Evolutionary conservation across 2,329 filamentous ascomycete genomes (phyloP).

Genomic region (Sclerotinia minor): DNA sequence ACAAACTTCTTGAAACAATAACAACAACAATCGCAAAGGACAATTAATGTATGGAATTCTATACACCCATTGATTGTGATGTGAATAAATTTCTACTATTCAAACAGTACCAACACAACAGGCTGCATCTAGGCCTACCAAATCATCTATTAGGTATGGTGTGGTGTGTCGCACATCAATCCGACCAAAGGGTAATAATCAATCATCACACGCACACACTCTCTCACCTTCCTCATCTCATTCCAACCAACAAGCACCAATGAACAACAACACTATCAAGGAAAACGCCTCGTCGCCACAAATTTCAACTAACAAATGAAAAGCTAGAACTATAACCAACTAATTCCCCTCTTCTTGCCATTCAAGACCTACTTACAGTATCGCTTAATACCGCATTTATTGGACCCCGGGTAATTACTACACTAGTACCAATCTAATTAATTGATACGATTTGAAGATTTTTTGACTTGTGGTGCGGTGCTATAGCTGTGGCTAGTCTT

Average conservation of each 20-base stretch:
- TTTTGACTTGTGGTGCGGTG: neutral
- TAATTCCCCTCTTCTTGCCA: neutral
- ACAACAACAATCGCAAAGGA: neutral
- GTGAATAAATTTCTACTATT: neutral
- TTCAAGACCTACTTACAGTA: neutral
- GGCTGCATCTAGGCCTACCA: neutral
- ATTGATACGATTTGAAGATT: neutral
- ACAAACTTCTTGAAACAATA: neutral
- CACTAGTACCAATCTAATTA: neutral
- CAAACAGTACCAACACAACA: neutral
- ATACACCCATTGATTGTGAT: neutral
- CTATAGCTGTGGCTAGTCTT: neutral
- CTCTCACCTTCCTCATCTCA: neutral
- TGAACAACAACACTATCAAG: neutral
- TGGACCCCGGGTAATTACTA: constrained; percentile 6
- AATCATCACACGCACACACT: neutral
- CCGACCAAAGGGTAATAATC: neutral
- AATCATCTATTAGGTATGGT: neutral
- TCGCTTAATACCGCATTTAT: neutral
- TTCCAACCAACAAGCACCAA: constrained; percentile 2
- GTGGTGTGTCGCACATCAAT: constrained; percentile 6
- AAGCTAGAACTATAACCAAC: neutral
- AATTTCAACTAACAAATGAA: too few relatives aligned
- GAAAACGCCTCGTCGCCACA: constrained; percentile 5
- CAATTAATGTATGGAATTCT: neutral